Evolutionary conservation across 805 yeast genomes (phyloP).

Genomic region (Tetrapisispora fleetii): DNA sequence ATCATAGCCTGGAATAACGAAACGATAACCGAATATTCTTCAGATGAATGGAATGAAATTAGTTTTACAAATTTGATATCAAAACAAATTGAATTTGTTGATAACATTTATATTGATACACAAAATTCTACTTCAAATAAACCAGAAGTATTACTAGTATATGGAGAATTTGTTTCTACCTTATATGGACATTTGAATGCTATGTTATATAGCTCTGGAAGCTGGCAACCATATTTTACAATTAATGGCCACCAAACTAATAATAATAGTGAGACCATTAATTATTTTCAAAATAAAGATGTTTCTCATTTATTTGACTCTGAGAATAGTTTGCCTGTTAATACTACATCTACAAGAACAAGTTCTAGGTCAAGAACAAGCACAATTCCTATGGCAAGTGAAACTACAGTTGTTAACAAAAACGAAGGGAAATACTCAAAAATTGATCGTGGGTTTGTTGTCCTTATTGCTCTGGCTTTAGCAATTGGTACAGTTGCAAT

Average conservation of each 20-base stretch:
- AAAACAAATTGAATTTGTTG: conserved; percentile 1
- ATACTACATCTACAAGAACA: conserved; percentile 7
- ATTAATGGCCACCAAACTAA: conserved; percentile 13
- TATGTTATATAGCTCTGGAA: conserved; percentile 14
- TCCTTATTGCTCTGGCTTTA: conserved; percentile 57
- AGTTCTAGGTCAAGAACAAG: conserved; percentile 8
- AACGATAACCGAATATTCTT: conserved; percentile 5
- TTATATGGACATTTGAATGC: conserved; percentile 27
- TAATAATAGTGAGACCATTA: conserved; percentile 22
- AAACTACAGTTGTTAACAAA: conserved; percentile 6
- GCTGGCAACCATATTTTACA: conserved; percentile 24
- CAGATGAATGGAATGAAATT: conserved; percentile 5
- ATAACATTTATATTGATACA: not conserved
- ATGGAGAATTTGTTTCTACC: conserved; percentile 32
- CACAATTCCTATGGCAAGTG: conserved; percentile 6
- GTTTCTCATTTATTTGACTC: conserved; percentile 26
- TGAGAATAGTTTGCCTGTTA: conserved; percentile 14
- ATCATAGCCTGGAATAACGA: conserved; percentile 19
- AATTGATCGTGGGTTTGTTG: conserved; percentile 50
- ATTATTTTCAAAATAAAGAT: conserved; percentile 29
- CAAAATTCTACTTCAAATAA: not conserved
- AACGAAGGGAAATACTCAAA: conserved; percentile 5
- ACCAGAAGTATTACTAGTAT: conserved; percentile 18
- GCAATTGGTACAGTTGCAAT: conserved; percentile 43
- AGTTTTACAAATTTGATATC: conserved; percentile 5